Base-by-base conservation (phyloP, 179 eudicot species). In the Patellifolia procumbens region DNA sequence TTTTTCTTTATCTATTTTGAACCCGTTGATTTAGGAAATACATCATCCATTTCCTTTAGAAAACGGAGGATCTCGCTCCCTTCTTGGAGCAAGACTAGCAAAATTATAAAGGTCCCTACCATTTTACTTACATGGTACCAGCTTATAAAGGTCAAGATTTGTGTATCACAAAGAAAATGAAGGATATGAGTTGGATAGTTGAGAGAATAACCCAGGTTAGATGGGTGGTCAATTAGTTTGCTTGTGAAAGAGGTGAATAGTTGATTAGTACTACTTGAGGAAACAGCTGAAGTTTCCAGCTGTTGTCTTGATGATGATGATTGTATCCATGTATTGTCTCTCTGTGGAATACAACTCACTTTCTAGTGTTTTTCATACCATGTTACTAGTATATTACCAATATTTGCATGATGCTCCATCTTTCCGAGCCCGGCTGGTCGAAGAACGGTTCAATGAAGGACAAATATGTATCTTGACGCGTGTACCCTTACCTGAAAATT, bases 241-340 rank as follows among this genome's bases (percentile, higher is more conserved):
- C 45, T 63, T 43, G 61, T 49, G 12, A 68, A 81, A 51, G 62
- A 72, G 70, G 35, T 37, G 66, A 58, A 64, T 52, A 22, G 72
- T 49, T 64, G 69, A 60, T 76, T 24, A 42, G 29, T 60, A 42
- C 55, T 66, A 64, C 53, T 43, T 53, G 72, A 32, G 63, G 62
- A 75, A 70, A 82, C 80, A 79, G 71, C 82, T 58, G 34, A 63
- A 15, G n/a, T 60, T 49, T 70, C 74, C 82, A 82, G 82, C 82
- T 82, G 82, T 79, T 79, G 39, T 22, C 52, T 68, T 65, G 82
- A 75, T 70, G 78, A 75, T 48, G 82, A 75, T 72, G n/a, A n/a
- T n/a, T n/a, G n/a, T n/a, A n/a, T n/a, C n/a, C n/a, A n/a, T n/a
- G 82, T 62, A 52, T 82, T 78, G 76, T 76, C 77, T 62, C 48